These are phyloP conservation scores for Eryngium alpinum DNA, from an alignment of 140 eudicot genomes.

Conservation along the genomic window DNA sequence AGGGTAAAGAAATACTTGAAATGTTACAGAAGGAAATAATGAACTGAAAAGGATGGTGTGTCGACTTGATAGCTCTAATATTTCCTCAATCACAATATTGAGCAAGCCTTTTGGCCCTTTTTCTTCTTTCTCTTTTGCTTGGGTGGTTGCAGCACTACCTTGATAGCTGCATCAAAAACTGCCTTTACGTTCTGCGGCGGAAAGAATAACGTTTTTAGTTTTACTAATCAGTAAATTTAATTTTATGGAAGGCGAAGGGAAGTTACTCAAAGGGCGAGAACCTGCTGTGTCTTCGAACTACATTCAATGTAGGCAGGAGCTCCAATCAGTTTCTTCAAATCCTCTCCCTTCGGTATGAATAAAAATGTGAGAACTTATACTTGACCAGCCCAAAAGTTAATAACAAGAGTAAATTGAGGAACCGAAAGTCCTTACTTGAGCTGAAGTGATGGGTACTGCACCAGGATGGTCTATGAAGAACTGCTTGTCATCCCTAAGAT, in stretches of 20 bases:
- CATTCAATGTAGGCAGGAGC: slow-evolving; percentile 55
- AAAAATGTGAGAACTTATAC: neutral
- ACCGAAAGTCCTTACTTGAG: slow-evolving; percentile 27
- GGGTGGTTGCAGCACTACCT: slow-evolving; percentile 92
- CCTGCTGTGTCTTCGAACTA: slow-evolving; percentile 65
- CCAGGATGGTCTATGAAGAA: slow-evolving; percentile 44
- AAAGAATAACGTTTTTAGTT: neutral
- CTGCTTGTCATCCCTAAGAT: slow-evolving; percentile 46
- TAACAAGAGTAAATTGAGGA: neutral
- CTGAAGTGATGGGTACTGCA: slow-evolving; percentile 36
- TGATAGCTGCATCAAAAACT: slow-evolving; percentile 91
- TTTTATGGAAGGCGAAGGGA: neutral
- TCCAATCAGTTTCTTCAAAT: slow-evolving; percentile 43
- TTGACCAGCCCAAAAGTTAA: neutral
- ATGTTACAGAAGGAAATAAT: neutral
- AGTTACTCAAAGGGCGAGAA: neutral
- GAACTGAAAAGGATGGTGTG: neutral
- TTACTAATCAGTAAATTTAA: neutral
- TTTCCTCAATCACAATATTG: slow-evolving; percentile 58
- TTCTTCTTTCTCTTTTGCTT: slow-evolving; percentile 90
- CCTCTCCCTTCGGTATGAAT: slow-evolving; percentile 39
- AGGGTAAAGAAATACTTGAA: neutral
- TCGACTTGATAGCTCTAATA: neutral
- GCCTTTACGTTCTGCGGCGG: slow-evolving; percentile 76
- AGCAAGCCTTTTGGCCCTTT: slow-evolving; percentile 84